Percentiles rank a stretch among this genome's conserved stretches.
Evolutionary conservation across 768 basidiomycete species (phyloP).

Genomic region (Astraeus odoratus): DNA sequence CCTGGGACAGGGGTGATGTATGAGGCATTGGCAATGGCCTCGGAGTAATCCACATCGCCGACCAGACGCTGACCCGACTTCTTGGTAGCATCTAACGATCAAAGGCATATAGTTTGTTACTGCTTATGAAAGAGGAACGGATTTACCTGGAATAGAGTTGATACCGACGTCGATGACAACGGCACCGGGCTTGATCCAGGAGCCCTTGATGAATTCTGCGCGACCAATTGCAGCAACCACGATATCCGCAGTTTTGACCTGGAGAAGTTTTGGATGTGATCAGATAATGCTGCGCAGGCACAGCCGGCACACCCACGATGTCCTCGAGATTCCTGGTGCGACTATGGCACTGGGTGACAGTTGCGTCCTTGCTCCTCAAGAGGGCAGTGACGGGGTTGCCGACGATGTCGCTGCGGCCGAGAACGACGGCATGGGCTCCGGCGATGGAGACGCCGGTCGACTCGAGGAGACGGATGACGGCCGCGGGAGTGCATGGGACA

Average conservation of each 20-base stretch:
- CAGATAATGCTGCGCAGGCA: constrained; percentile 4
- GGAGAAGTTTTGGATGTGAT: neutral
- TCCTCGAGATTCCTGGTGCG: constrained; percentile 74
- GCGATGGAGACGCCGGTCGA: constrained; percentile 71
- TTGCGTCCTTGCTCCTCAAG: constrained; percentile 85
- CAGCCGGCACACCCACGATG: constrained; percentile 53
- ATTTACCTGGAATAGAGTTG: constrained; percentile 83
- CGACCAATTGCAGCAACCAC: constrained; percentile 96
- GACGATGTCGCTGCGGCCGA: constrained; percentile 97
- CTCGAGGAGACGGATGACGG: constrained; percentile 85
- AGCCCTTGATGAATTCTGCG: constrained; percentile 83
- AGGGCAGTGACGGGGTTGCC: constrained; percentile 92
- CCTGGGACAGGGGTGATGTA: constrained; percentile 97
- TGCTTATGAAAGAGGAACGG: neutral
- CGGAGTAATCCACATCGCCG: constrained; percentile 86
- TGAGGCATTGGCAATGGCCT: constrained; percentile 73
- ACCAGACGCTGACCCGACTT: constrained; percentile 95
- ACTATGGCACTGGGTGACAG: constrained; percentile 97
- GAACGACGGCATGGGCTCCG: constrained; percentile 82
- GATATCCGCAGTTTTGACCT: constrained; percentile 87
- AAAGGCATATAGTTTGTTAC: neutral
- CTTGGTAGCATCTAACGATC: constrained; percentile 65
- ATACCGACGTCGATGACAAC: constrained; percentile 98
- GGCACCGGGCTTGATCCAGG: constrained; percentile 93
- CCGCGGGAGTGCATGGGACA: constrained; percentile 92